These are phyloP conservation scores for Metroxylon sagu DNA, from an alignment of 176 grass and related monocot species.

Conservation along the genomic window DNA sequence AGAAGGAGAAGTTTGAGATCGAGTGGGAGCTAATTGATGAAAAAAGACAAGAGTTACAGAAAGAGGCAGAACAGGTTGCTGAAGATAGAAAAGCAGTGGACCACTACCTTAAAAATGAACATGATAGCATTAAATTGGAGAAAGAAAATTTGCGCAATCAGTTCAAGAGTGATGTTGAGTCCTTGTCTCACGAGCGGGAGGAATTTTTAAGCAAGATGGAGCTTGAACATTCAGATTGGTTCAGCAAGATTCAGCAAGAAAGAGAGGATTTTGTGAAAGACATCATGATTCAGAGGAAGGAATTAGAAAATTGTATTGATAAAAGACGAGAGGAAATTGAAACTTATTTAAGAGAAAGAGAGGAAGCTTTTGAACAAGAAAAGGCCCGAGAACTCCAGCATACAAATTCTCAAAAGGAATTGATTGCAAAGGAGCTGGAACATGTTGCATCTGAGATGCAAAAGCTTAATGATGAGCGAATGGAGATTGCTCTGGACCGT, in stretches of 20 bases:
- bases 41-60: slow-evolving; percentile 67
- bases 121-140: slow-evolving; percentile 61
- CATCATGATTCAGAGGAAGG: slow-evolving; percentile 60
- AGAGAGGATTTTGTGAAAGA: slow-evolving; percentile 67
- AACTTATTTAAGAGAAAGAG: slow-evolving; percentile 57
- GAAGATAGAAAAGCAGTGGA: slow-evolving; percentile 50
- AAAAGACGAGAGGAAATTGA: slow-evolving; percentile 64
- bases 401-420: slow-evolving; percentile 71
- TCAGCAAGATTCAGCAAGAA: slow-evolving; percentile 62
- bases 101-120: slow-evolving; percentile 54
- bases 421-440: slow-evolving; percentile 42
- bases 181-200: slow-evolving; percentile 55
- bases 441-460: slow-evolving; percentile 56
- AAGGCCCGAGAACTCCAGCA: slow-evolving; percentile 52
- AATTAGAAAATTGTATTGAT: slow-evolving; percentile 58
- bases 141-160: slow-evolving; percentile 57
- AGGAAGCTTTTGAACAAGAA: slow-evolving; percentile 57
- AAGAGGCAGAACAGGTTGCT: slow-evolving; percentile 51
- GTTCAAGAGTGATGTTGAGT: slow-evolving; percentile 59
- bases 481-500: slow-evolving; percentile 51
- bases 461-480: slow-evolving; percentile 84
- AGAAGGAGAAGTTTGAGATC: slow-evolving; percentile 91
- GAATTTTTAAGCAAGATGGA: slow-evolving; percentile 80
- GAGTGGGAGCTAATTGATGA: slow-evolving; percentile 94
- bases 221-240: slow-evolving; percentile 58